These are phyloP conservation scores for Byssochlamys sp. DNA, from an alignment of 2,329 filamentous ascomycete genomes.

Conservation along the genomic window DNA sequence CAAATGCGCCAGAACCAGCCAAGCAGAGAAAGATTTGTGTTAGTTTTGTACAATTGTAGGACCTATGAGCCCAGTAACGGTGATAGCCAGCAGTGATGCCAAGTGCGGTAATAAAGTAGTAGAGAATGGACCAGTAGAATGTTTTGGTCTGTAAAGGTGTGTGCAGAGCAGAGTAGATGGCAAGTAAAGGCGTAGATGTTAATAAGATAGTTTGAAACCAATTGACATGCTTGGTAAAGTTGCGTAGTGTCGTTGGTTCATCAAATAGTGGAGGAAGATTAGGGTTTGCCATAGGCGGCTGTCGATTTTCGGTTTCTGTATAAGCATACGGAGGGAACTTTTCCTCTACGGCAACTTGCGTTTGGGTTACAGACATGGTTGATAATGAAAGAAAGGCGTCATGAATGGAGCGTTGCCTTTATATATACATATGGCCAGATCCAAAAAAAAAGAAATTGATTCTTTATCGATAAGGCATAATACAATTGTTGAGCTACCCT, in stretches of 20 bases:
- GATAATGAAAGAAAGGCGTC: no score
- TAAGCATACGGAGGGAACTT: no score
- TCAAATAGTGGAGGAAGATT: no score
- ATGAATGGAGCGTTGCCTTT: no score
- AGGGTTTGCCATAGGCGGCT: no score
- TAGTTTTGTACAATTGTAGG: conserved; percentile 66
- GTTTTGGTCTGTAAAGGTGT: conserved; percentile 65
- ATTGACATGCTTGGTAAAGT: conserved; percentile 89
- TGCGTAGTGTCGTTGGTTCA: conserved; percentile 64
- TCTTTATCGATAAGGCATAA: no score
- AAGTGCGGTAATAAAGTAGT: conserved; percentile 75
- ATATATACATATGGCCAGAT: no score
- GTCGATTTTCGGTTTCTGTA: no score
- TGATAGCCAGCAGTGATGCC: conserved; percentile 77
- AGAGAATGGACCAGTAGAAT: conserved; percentile 60
- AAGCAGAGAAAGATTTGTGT: conserved; percentile 74
- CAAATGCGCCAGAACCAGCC: conserved; percentile 70
- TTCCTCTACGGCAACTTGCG: no score
- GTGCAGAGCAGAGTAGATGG: conserved; percentile 66
- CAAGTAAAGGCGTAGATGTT: conserved; percentile 63
- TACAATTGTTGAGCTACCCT: no score
- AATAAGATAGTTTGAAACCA: conserved; percentile 84
- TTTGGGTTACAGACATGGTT: no score
- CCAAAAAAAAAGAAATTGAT: no score
- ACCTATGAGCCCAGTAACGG: conserved; percentile 75